Evolutionary conservation across 1,284 basidiomycete species (phyloP).

Genomic region (Cutaneotrichosporon daszewskae): DNA sequence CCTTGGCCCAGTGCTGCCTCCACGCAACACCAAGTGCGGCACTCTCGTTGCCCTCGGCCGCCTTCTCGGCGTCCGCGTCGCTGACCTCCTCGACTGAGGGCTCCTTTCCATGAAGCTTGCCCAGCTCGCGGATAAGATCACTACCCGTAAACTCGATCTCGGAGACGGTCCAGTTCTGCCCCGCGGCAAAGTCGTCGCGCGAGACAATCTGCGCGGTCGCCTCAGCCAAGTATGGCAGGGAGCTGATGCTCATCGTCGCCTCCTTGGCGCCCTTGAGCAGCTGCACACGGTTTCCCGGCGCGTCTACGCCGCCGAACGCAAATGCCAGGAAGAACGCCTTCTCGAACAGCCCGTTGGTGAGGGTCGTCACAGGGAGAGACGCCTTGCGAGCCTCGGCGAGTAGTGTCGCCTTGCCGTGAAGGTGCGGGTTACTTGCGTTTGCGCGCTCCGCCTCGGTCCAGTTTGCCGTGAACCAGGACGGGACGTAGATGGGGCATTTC

Average conservation of each 20-base stretch:
- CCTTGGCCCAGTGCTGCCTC: too few species aligned
- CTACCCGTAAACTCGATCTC: too few species aligned
- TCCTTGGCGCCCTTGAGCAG: too few species aligned
- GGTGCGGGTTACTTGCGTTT: not conserved
- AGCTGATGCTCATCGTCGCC: slow-evolving; percentile 1
- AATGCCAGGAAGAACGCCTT: not conserved
- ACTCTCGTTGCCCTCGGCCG: too few species aligned
- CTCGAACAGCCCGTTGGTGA: slow-evolving; percentile 14
- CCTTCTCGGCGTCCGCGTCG: too few species aligned
- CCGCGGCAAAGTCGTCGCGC: not conserved
- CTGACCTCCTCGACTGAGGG: too few species aligned
- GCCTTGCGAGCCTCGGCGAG: too few species aligned
- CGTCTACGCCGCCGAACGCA: slow-evolving; percentile 9
- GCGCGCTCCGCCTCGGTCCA: slow-evolving; percentile 4
- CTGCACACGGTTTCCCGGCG: too few species aligned
- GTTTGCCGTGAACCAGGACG: slow-evolving; percentile 15
- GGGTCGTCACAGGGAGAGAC: slow-evolving; percentile 6
- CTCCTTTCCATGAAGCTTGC: too few species aligned
- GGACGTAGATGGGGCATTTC: slow-evolving; percentile 6
- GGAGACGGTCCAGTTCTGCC: slow-evolving; percentile 1
- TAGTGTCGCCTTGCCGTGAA: slow-evolving; percentile 1
- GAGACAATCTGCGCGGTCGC: slow-evolving; percentile 6
- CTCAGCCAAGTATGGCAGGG: slow-evolving; percentile 4
- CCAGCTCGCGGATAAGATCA: too few species aligned
- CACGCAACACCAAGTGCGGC: too few species aligned